Conservation (phyloP, 768 basidiomycete genomes). For the Termitomyces sp. region DNA sequence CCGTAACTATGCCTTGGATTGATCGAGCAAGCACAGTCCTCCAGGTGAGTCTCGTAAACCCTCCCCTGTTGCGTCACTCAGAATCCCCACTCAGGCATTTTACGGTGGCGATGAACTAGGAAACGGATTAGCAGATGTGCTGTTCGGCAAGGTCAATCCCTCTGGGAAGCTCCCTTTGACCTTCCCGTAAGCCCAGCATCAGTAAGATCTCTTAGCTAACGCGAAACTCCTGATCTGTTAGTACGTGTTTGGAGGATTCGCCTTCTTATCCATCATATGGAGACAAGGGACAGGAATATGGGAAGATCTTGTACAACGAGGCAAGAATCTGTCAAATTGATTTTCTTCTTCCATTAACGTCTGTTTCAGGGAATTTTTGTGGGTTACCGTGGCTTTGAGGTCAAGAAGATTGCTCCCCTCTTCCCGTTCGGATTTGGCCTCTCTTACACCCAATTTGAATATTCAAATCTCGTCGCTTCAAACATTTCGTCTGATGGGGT, state of each 20-base stretch:
- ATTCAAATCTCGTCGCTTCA: conserved; percentile 33
- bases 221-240: conserved; percentile 9
- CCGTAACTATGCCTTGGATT: conserved; percentile 54
- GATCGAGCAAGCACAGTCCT: conserved; percentile 28
- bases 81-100: conserved; percentile 29
- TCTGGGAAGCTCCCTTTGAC: conserved; percentile 51
- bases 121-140: conserved; percentile 50
- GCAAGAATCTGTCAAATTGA: conserved; percentile 14
- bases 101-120: conserved; percentile 53
- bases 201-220: neutral
- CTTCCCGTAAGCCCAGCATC: conserved; percentile 35
- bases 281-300: conserved; percentile 33
- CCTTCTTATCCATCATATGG: conserved; percentile 43
- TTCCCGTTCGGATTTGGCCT: conserved; percentile 58
- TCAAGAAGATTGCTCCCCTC: conserved; percentile 34
- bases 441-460: conserved; percentile 54
- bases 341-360: neutral
- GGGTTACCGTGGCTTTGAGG: conserved; percentile 49
- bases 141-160: conserved; percentile 58
- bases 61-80: neutral
- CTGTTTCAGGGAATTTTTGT: conserved; percentile 38
- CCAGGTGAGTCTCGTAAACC: conserved; percentile 24
- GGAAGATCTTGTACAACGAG: conserved; percentile 42
- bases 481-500: conserved; percentile 24
- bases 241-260: conserved; percentile 44